Evolutionary conservation across 2,329 filamentous ascomycete genomes (phyloP).

Genomic region (Exophiala aquamarina): DNA sequence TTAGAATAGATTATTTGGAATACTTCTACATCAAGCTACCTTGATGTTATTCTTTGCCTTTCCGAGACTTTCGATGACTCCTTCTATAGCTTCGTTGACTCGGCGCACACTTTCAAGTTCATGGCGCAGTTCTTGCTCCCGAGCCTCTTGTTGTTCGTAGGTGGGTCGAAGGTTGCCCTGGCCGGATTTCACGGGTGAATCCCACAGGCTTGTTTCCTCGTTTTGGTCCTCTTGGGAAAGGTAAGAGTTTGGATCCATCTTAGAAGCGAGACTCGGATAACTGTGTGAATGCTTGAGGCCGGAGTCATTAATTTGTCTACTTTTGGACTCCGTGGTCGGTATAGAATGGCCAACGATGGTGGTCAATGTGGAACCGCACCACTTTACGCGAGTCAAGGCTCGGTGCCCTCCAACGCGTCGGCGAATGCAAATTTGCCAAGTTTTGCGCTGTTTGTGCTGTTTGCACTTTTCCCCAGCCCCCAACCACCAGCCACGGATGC

Average conservation of each 20-base stretch:
- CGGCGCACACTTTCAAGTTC: slow-evolving; percentile 82
- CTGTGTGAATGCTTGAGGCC: too few relatives aligned
- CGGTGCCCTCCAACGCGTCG: too few relatives aligned
- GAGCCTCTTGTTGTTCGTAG: slow-evolving; percentile 50
- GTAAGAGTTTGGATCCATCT: slow-evolving; percentile 12
- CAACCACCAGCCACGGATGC: slow-evolving; percentile 3
- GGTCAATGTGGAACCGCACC: too few relatives aligned
- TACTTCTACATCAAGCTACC: slow-evolving; percentile 31
- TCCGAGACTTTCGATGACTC: slow-evolving; percentile 45
- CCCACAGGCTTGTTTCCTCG: slow-evolving; percentile 14
- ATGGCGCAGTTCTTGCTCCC: slow-evolving; percentile 70
- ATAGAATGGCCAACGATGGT: too few relatives aligned
- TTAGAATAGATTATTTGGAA: slow-evolving; percentile 14
- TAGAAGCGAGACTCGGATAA: too few relatives aligned
- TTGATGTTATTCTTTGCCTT: slow-evolving; percentile 52
- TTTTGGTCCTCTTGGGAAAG: neutral
- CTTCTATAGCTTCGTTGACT: slow-evolving; percentile 84
- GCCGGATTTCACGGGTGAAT: slow-evolving; percentile 13
- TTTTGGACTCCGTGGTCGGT: too few relatives aligned
- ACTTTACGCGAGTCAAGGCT: too few relatives aligned
- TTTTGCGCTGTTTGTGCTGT: neutral
- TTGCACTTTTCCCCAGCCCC: slow-evolving; percentile 5
- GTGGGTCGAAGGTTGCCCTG: slow-evolving; percentile 6
- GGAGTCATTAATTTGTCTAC: neutral
- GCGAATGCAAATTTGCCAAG: too few relatives aligned